Evolutionary conservation across 495 filamentous ascomycete species (phyloP), one percentile per base, ranked within the genome.

Genomic region (Neurospora pannonica): DNA sequence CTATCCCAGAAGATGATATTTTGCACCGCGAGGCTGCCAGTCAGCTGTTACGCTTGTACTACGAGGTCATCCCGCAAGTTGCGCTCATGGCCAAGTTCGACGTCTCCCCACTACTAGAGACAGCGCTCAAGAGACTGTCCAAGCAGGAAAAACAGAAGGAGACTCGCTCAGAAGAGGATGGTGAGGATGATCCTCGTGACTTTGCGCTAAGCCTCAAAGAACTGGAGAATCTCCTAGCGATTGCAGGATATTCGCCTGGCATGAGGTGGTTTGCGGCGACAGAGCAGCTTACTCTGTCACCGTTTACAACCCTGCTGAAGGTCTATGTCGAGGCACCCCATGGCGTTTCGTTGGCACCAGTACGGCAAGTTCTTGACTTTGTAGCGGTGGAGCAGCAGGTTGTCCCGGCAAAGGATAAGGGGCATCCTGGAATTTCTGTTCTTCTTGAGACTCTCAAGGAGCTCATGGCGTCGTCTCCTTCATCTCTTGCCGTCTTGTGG

Each of bases 31-130:
- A 97, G 82, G 90, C 91, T 21, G 87, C 91, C 34, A 90, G 90
- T 15, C 90, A 91, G 73, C 81, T 98, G 39, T 82, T 98, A 39
- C 85, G 88, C 36, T 86, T 91, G 38, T 98, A 93, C 80, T 97
- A 95, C 78, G 88, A 94, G 76, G 87, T 94, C 3, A 84, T 94
- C 34, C 94, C 96, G 3, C 90, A 94, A 77, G 82, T 93, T 24
- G 94, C 94, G 0, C 83, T 97, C 38, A 90, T 90, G 73, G 92
- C 95, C 71, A 94, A 89, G 71, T 94, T 97, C 76, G 97, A 98
- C 81, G 91, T 95, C 19, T 93, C 94, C 1, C 81, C 90, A 6
- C 83, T 92, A 19, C 82, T 98, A n/a, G 87, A 92, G 19, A 86
- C 89, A 71, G 86, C 89, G 8, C 82, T 97, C 60, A 83, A 85